Conservation (phyloP, 2,329 filamentous ascomycete genomes). For the Plenodomus tracheiphilus region DNA sequence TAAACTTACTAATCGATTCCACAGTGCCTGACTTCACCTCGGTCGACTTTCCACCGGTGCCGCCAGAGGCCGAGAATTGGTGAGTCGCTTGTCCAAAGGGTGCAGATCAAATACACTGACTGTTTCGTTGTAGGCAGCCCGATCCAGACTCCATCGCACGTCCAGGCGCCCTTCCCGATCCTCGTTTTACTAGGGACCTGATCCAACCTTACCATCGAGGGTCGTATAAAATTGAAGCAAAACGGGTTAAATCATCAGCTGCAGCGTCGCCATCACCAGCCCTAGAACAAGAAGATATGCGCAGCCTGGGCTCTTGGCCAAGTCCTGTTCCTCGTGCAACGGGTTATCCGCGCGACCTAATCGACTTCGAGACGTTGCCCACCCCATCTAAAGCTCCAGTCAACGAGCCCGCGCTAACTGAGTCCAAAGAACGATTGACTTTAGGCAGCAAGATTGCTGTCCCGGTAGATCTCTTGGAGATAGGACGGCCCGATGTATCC, state of each 20-base stretch:
- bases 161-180: conserved; percentile 2
- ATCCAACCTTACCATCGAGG: neutral
- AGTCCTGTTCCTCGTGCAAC: conserved; percentile 1
- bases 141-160: conserved; percentile 8
- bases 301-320: neutral
- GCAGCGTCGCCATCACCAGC: neutral
- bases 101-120: neutral
- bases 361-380: neutral
- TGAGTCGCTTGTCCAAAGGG: neutral
- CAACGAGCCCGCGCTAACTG: neutral
- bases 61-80: conserved; percentile 13
- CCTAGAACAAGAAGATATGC: neutral
- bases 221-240: neutral
- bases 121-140: neutral
- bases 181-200: conserved; percentile 7
- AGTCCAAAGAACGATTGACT: neutral
- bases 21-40: neutral
- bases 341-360: neutral
- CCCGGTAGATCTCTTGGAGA: neutral
- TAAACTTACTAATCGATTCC: neutral
- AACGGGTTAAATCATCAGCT: neutral
- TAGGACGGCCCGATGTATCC: neutral
- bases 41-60: conserved; percentile 6
- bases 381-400: neutral
- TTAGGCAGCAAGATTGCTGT: neutral